Base-by-base conservation (phyloP, 1,284 basidiomycete genomes). In the Fomitopsis schrenkii region DNA sequence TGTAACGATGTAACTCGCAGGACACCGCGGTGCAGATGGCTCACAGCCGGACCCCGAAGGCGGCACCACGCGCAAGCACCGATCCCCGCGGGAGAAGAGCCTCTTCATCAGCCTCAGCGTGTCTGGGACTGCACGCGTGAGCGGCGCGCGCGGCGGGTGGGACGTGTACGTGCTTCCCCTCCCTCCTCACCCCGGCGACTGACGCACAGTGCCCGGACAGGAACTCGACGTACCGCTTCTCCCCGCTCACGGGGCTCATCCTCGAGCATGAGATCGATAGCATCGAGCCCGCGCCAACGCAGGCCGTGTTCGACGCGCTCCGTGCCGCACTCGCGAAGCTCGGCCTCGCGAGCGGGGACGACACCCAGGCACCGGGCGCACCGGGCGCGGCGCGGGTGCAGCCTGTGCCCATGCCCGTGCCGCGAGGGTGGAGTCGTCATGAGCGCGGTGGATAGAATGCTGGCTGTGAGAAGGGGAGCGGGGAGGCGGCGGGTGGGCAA, bases 201-300 rank as follows among this genome's bases (percentile, higher is more conserved):
- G 36, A 17, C 30, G 8, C 30, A 33, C 30, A 33, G 15, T 59
- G 53, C 46, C 41, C n/a, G 22, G 3, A 22, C 71, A 91, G 90
- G 41, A 81, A 83, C 65, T 88, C 85, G 59, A 90, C 87, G n/a
- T 93, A 93, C 71, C 77, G 76, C 0, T 91, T 92, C 70, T 90
- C 88, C 1, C 86, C 87, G 0, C 61, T 72, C 8, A 83, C 83
- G 0, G 91, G 88, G 2, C 78, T 85, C 45, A 86, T 93, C 59
- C 71, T 83, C 46, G 66, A 79, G 53, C 90, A 93, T 68, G 79
- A 77, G 41, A 77, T 92, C 45, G 81, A 91, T 69, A 86, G 85
- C 10, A 92, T 92, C 56, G 81, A 86, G 57, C 90, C 90, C 0
- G 86, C 85, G 2, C 90, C 90, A 3, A 87, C 90, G 67, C 79